Conservation (phyloP, 2,329 filamentous ascomycete species). For the Macroventuria anomochaeta region DNA sequence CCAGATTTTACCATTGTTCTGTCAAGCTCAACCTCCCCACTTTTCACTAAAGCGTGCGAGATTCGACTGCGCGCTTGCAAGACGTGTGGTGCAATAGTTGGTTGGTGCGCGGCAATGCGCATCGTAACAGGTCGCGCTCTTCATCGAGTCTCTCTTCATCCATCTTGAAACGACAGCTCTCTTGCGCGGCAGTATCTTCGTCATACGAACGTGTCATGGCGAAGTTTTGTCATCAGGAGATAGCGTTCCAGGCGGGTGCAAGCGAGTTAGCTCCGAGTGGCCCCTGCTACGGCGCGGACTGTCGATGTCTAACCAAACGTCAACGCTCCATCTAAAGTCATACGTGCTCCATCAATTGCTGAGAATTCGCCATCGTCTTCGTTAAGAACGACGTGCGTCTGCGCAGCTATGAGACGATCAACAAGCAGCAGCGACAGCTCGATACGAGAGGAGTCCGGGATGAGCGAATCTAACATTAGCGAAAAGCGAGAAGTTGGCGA, state of each 20-base stretch:
- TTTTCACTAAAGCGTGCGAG: constrained; percentile 3
- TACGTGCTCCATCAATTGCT: background rate
- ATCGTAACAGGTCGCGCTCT: background rate
- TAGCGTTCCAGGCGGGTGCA: constrained; percentile 2
- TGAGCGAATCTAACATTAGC: constrained; percentile 21
- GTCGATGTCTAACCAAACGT: constrained; percentile 8
- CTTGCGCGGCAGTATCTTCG: too few species aligned
- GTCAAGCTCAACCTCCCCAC: constrained; percentile 3
- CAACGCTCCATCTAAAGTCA: background rate
- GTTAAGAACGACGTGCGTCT: too few species aligned
- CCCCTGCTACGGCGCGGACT: background rate
- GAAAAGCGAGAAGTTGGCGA: constrained; percentile 21
- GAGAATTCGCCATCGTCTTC: background rate
- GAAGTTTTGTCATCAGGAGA: constrained; percentile 17
- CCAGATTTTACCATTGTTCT: constrained; percentile 1
- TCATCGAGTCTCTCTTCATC: background rate
- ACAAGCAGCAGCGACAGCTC: constrained; percentile 15
- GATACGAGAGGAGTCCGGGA: constrained; percentile 6
- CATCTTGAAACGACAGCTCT: too few species aligned
- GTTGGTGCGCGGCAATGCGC: background rate
- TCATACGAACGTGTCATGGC: background rate
- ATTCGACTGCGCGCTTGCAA: constrained; percentile 1
- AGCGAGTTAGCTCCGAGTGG: constrained; percentile 24
- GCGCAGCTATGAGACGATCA: background rate
- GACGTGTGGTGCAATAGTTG: background rate